Evolutionary conservation across 371 early-diverging fungal species (phyloP), one percentile per base, ranked within the genome.

Genomic region (Thermomucor indicae-seudaticae): DNA sequence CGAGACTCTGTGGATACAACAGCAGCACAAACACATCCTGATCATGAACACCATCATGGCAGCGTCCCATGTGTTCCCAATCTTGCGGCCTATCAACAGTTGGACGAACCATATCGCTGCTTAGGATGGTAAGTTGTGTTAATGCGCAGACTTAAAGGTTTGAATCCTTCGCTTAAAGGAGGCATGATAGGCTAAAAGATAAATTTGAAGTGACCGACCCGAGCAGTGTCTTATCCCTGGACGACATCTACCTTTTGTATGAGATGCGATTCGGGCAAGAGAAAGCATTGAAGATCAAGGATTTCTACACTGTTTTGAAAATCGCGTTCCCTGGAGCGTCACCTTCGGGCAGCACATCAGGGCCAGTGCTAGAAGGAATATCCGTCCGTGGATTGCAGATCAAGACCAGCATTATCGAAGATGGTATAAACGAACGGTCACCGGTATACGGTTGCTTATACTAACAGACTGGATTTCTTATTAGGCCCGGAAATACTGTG

Each of bases 31-130:
- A 16, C 49, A 20, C 19, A 23, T 6, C 22, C 57, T 17, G 43
- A 17, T 12, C 38, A 20, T 5, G 8, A 25, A 20, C 38, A 57
- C 24, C 19, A 32, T 5, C 60, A 60, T 50, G 51, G 47, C 19
- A 47, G 16, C 45, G 57, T 57, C 11, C 62, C 62, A 24, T 57
- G 58, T 19, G 57, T 75, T 10, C 72, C 76, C 12, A 63, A 72
- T 30, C 43, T 72, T 8, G 61, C 57, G n/a, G 49, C 50, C 4
- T 72, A 72, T 44, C 61, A 64, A 12, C 52, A 69, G 17, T 43
- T 72, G 19, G 71, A 75, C 44, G 72, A 75, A 45, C 76, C 75
- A 6, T 75, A 58, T 43, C 60, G 75, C 34, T 75, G 75, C 51
- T 56, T 75, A 11, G 75, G 75, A 39, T 75, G 75, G 75, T 70